These are phyloP conservation scores for Cladophialophora carrionii DNA, from an alignment of 2,329 filamentous ascomycete genomes.

Conservation along the genomic window DNA sequence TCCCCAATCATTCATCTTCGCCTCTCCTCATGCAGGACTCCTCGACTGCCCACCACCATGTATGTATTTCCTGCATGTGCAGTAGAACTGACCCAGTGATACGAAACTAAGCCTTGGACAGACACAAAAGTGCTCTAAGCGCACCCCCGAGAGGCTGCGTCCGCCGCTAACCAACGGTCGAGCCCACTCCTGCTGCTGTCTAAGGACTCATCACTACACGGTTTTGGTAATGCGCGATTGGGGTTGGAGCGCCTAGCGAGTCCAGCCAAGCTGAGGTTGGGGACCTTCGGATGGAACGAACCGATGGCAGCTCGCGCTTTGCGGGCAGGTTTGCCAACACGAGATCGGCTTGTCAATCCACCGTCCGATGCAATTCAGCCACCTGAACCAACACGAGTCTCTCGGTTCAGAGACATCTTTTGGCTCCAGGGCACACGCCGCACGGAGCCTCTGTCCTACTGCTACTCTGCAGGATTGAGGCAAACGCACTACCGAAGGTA, in stretches of 20 bases:
- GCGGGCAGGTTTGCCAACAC: neutral
- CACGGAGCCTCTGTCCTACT: conserved; percentile 1
- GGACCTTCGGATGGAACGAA: conserved; percentile 5
- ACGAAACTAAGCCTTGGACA: conserved; percentile 11
- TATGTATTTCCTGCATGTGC: conserved; percentile 33
- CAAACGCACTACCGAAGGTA: conserved; percentile 17
- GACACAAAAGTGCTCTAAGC: conserved; percentile 5
- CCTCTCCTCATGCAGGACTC: conserved; percentile 6
- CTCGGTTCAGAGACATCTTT: neutral
- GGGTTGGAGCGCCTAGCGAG: neutral
- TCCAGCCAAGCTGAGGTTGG: neutral
- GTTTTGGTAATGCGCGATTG: conserved; percentile 10
- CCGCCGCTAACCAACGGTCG: conserved; percentile 15
- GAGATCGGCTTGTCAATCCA: conserved; percentile 2
- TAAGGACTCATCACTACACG: neutral
- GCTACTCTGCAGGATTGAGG: neutral
- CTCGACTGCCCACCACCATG: conserved; percentile 16
- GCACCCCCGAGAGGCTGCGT: conserved; percentile 4
- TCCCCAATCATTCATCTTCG: conserved; percentile 4
- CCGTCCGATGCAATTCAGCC: neutral
- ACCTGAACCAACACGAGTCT: neutral
- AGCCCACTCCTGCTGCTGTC: neutral
- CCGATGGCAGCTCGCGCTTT: conserved; percentile 4
- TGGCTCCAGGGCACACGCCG: neutral
- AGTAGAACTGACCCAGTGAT: neutral